Evolutionary conservation across 495 filamentous ascomycete genomes (phyloP), one percentile per base, ranked within the genome.

Genomic region (Antarctomyces pellizariae): DNA sequence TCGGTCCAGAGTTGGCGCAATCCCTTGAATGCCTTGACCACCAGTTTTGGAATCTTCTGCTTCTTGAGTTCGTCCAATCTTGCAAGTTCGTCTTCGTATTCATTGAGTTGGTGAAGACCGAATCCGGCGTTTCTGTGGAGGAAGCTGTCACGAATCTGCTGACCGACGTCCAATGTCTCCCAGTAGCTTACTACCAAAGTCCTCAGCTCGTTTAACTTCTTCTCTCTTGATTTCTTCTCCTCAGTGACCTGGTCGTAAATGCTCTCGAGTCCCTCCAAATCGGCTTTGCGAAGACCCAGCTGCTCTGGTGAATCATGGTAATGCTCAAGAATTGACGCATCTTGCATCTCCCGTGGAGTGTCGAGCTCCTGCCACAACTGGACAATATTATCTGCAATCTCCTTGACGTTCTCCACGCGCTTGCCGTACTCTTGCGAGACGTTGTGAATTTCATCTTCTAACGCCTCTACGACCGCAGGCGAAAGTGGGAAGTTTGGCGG

Each of bases 301-400:
- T 92, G 84, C 44, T 95, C 86, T 1, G 86, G 86, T 1, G 77
- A 61, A 25, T 92, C 74, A 32, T 75, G 73, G 37, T 86, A 84
- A 39, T 68, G 68, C 41, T 92, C 75, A 24, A 99, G 69, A 32
- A 99, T 83, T 11, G 57, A 57, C 22, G 54, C 59, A 41, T 95
- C 86, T n/a, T 78, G 84, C 42, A 95, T 84, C 9, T 72, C 76
- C 44, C 84, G 78, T 2, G 86, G 78, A 5, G 71, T 84, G 13
- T 89, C 86, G 11, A 99, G 62, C 42, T 99, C 86, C 1, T 78
- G 78, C 80, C 86, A 99, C 2, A 95, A 60, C 38, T 74, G 74
- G 43, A 99, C 82, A 27, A 91, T 80, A 25, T 90, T 71, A 34
- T 89, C 76, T 2, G 66, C 64, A 0, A 79, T 47, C 6, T 64